phyloP scores from a whole-genome alignment of 2,329 filamentous ascomycete genomes.

The Cryphonectria japonica region DNA sequence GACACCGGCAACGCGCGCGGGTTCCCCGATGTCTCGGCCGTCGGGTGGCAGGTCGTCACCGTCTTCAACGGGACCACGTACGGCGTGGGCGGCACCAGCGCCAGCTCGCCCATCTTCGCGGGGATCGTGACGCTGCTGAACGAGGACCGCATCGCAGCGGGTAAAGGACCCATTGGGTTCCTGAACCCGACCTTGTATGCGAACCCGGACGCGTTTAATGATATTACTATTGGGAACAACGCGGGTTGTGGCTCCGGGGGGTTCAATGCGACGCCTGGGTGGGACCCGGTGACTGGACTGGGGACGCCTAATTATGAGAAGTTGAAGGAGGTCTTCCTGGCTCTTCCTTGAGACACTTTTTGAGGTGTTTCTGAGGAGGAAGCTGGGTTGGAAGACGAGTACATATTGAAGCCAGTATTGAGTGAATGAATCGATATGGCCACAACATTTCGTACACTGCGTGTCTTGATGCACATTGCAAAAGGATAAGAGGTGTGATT shows the following conservation, averaged over 20 bases:
- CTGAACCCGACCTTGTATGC: conserved; percentile 48
- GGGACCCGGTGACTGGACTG: conserved; percentile 40
- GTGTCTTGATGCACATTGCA: too few species aligned
- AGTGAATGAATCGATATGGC: neutral
- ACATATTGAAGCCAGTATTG: neutral
- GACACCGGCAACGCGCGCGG: conserved; percentile 43
- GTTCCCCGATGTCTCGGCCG: conserved; percentile 57
- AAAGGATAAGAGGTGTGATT: too few species aligned
- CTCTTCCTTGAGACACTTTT: conserved; percentile 2
- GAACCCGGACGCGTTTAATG: conserved; percentile 34
- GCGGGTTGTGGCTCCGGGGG: conserved; percentile 33
- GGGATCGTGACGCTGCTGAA: conserved; percentile 49
- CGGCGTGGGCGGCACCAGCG: conserved; percentile 39
- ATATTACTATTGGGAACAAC: conserved; percentile 35
- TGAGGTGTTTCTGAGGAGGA: too few species aligned
- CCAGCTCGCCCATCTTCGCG: conserved; percentile 46
- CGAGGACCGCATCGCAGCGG: conserved; percentile 44
- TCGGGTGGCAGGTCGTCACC: conserved; percentile 46
- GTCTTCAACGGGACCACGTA: conserved; percentile 33
- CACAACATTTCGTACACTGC: too few species aligned
- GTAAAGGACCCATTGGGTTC: conserved; percentile 46
- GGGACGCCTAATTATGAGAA: conserved; percentile 35
- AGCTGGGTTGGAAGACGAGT: too few species aligned
- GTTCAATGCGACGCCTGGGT: conserved; percentile 38
- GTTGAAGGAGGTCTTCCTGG: conserved; percentile 17